Conservation (phyloP, 2,329 filamentous ascomycete species). For the Diaporthe aspalathi region DNA sequence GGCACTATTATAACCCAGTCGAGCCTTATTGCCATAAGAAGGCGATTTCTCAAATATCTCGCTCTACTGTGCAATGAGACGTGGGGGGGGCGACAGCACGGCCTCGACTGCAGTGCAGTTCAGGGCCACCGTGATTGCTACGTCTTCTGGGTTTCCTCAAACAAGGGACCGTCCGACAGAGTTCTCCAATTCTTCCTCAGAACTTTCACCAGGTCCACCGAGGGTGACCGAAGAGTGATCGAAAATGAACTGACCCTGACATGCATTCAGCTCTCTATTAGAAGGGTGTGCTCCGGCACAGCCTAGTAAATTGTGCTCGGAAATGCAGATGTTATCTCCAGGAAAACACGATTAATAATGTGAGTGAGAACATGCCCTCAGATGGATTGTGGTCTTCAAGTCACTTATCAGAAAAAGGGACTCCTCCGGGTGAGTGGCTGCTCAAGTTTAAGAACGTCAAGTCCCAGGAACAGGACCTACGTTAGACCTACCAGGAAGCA, state of each 20-base stretch:
- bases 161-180: slow-evolving; percentile 44
- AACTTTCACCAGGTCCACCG: not conserved
- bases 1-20: slow-evolving; percentile 1
- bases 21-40: slow-evolving; percentile 36
- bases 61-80: slow-evolving; percentile 60
- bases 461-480: not conserved
- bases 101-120: slow-evolving; percentile 58
- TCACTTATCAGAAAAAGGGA: not conserved
- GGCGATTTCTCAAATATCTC: slow-evolving; percentile 53
- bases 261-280: slow-evolving; percentile 38
- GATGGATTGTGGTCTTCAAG: not conserved
- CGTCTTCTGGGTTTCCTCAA: slow-evolving; percentile 58
- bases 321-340: not conserved
- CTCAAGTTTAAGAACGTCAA: not conserved
- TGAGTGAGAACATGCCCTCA: not conserved
- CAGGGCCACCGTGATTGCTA: slow-evolving; percentile 49
- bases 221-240: not conserved
- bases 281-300: not conserved
- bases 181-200: slow-evolving; percentile 48
- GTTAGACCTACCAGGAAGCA: slow-evolving; percentile 25
- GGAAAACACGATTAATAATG: not conserved
- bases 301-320: not conserved
- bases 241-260: slow-evolving; percentile 40
- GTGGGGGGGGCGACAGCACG: slow-evolving; percentile 57
- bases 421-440: slow-evolving; percentile 32